Evolutionary conservation across 805 yeast species (phyloP).

Genomic region (Candida tibetensis): DNA sequence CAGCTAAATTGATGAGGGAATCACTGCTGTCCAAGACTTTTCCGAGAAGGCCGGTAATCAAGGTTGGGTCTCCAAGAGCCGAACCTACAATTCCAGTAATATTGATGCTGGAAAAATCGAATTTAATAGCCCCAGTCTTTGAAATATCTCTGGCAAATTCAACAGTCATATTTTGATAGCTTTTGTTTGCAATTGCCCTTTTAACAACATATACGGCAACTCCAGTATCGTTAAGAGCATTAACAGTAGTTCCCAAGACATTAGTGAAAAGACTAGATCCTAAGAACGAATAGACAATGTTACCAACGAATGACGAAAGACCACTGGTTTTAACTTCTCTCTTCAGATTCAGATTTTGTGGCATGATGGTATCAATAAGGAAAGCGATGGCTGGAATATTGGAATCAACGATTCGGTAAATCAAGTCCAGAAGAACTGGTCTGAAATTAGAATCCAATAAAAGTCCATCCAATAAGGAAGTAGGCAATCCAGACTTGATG

Average conservation of each 20-base stretch:
- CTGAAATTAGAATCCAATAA: slow-evolving; percentile 33
- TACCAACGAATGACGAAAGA: slow-evolving; percentile 26
- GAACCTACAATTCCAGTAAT: slow-evolving; percentile 22
- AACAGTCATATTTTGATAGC: slow-evolving; percentile 37
- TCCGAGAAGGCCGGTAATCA: slow-evolving; percentile 18
- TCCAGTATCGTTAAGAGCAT: slow-evolving; percentile 42
- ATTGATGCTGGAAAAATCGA: slow-evolving; percentile 23
- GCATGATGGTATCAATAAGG: slow-evolving; percentile 8
- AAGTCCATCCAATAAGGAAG: slow-evolving; percentile 35
- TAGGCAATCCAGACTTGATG: slow-evolving; percentile 33
- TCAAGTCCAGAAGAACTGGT: slow-evolving; percentile 30
- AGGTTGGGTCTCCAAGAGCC: slow-evolving; percentile 24
- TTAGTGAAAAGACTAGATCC: slow-evolving; percentile 24
- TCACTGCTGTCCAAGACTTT: slow-evolving; percentile 22
- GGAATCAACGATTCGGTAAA: slow-evolving; percentile 28
- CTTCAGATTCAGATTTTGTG: not conserved
- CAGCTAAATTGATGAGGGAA: slow-evolving; percentile 11
- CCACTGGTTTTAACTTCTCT: not conserved
- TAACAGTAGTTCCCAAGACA: slow-evolving; percentile 24
- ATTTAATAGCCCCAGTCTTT: slow-evolving; percentile 24
- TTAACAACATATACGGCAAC: slow-evolving; percentile 37
- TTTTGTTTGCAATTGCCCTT: slow-evolving; percentile 30
- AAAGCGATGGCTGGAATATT: slow-evolving; percentile 26
- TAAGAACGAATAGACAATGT: slow-evolving; percentile 27
- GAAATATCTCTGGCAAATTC: slow-evolving; percentile 27